Evolutionary conservation across 2,329 filamentous ascomycete species (phyloP).

Genomic region (Aspergillus sp.): DNA sequence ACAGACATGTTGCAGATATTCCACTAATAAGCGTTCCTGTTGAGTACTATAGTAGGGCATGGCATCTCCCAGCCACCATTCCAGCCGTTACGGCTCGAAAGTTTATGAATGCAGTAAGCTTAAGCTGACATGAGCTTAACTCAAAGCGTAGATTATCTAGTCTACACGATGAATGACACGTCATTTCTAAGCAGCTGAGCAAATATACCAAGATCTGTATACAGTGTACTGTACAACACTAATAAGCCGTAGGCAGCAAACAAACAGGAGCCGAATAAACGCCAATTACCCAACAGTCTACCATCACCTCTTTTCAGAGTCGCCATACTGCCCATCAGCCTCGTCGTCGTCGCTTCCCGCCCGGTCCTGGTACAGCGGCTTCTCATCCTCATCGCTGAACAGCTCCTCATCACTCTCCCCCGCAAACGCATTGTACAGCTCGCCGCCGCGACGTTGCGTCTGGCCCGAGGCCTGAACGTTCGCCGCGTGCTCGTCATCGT

Average conservation of each 20-base stretch:
- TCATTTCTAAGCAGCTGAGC: no score
- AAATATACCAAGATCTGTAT: no score
- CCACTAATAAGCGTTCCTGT: no score
- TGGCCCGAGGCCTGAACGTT: constrained; percentile 41
- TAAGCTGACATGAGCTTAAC: no score
- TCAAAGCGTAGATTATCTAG: no score
- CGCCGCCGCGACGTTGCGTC: constrained; percentile 59
- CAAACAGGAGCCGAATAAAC: constrained; percentile 7
- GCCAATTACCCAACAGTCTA: constrained; percentile 8
- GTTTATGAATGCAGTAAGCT: no score
- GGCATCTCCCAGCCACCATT: no score
- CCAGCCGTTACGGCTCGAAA: no score
- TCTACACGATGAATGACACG: no score
- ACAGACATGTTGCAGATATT: no score
- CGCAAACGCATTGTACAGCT: constrained; percentile 95
- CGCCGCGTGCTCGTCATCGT: constrained; percentile 53
- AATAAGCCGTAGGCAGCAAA: constrained; percentile 11
- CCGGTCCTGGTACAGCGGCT: constrained; percentile 24
- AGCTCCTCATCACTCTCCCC: constrained; percentile 75
- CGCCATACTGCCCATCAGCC: constrained; percentile 3
- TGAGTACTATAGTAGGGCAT: no score
- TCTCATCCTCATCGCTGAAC: constrained; percentile 38
- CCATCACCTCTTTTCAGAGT: neutral
- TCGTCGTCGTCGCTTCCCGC: constrained; percentile 14
- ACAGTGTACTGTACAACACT: no score